Percentiles rank a stretch among this genome's conserved stretches.
These are phyloP conservation scores for Apiospora koreana DNA, from an alignment of 2,329 filamentous ascomycete species.

Conservation along the genomic window DNA sequence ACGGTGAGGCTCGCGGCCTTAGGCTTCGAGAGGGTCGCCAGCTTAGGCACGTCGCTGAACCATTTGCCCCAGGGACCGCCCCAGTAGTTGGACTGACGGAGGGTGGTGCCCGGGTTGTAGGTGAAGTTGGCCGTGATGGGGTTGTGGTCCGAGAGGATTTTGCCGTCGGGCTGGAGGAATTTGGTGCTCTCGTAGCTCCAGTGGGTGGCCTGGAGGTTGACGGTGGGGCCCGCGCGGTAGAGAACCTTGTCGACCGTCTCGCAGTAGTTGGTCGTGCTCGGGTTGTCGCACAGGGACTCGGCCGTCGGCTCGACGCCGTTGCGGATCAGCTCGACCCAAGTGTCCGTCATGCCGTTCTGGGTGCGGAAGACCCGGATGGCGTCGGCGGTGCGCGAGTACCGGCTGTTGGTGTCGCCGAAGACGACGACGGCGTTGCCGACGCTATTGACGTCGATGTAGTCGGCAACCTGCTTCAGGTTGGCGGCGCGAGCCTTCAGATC, in stretches of 20 bases:
- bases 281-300: constrained; percentile 57
- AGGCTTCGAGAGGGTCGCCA: constrained; percentile 35
- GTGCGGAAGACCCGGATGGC: constrained; percentile 51
- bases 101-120: constrained; percentile 38
- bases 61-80: constrained; percentile 52
- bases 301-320: constrained; percentile 46
- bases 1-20: constrained; percentile 44
- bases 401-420: constrained; percentile 66
- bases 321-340: constrained; percentile 59
- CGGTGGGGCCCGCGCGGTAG: constrained; percentile 52
- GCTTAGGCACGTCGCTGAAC: constrained; percentile 54
- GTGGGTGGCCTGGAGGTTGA: constrained; percentile 46
- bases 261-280: constrained; percentile 53
- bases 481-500: constrained; percentile 58
- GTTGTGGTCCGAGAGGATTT: constrained; percentile 64
- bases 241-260: constrained; percentile 70
- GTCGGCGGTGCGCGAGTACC: constrained; percentile 60
- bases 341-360: constrained; percentile 55
- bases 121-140: constrained; percentile 59
- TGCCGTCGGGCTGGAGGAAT: constrained; percentile 60
- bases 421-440: constrained; percentile 63
- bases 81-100: constrained; percentile 46
- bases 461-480: constrained; percentile 61
- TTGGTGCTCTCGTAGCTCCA: constrained; percentile 57
- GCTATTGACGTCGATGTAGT: constrained; percentile 57